These are phyloP conservation scores for Endotrypanum monterogeii DNA, from an alignment of 208 protist species.

Conservation along the genomic window DNA sequence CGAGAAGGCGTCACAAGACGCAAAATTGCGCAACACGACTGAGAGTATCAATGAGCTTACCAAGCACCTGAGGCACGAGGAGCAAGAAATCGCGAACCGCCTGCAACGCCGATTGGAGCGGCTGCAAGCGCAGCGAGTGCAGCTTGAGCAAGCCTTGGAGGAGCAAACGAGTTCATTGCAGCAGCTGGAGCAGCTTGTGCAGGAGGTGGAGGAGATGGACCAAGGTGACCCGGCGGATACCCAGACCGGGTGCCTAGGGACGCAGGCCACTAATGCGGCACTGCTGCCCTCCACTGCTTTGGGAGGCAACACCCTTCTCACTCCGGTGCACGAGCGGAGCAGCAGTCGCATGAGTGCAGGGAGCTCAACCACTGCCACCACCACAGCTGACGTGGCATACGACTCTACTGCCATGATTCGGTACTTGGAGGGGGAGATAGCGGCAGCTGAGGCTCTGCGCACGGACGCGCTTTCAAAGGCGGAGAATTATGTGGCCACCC, in stretches of 20 bases:
- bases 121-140: slow-evolving; percentile 58
- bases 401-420: slow-evolving; percentile 67
- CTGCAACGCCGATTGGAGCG: slow-evolving; percentile 48
- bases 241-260: no score
- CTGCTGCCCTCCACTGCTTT: no score
- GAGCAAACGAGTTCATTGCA: slow-evolving; percentile 66
- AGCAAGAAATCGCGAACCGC: slow-evolving; percentile 46
- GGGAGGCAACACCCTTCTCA: background rate
- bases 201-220: slow-evolving; percentile 53
- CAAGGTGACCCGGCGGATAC: slow-evolving; percentile 7
- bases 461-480: slow-evolving; percentile 50
- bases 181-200: slow-evolving; percentile 68
- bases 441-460: slow-evolving; percentile 54
- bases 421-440: slow-evolving; percentile 67
- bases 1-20: slow-evolving; percentile 47
- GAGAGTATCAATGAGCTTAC: slow-evolving; percentile 46
- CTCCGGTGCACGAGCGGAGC: slow-evolving; percentile 35
- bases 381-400: slow-evolving; percentile 29
- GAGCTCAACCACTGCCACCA: slow-evolving; percentile 29
- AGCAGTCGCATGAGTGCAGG: slow-evolving; percentile 34
- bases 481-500: slow-evolving; percentile 52
- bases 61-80: slow-evolving; percentile 62
- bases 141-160: slow-evolving; percentile 52
- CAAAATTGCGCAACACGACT: slow-evolving; percentile 47
- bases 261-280: background rate